Conservation (phyloP, 2,329 filamentous ascomycete genomes). For the Podosphaera fusca region DNA sequence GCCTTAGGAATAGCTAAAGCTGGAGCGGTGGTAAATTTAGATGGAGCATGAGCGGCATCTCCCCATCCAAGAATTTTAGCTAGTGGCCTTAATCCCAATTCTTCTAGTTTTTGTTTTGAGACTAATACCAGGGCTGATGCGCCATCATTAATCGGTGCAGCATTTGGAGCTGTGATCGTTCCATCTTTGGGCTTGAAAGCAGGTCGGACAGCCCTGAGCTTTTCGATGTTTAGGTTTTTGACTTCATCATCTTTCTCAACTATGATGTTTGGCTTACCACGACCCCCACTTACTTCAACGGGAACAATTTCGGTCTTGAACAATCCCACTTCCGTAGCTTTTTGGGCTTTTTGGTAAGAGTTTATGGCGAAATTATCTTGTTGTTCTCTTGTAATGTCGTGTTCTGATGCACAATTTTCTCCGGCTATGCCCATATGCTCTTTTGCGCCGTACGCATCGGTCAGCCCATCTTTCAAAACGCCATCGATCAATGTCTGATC, state of each 20-base stretch:
- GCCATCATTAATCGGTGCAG: conserved; percentile 86
- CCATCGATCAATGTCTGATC: conserved; percentile 76
- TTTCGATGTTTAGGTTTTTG: conserved; percentile 74
- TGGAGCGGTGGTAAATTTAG: conserved; percentile 88
- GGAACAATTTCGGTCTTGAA: conserved; percentile 78
- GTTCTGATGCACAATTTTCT: conserved; percentile 75
- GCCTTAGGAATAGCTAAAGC: conserved; percentile 92
- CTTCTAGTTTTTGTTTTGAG: conserved; percentile 81
- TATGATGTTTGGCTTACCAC: conserved; percentile 66
- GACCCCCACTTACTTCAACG: conserved; percentile 64
- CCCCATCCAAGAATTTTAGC: conserved; percentile 96
- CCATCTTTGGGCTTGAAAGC: conserved; percentile 60
- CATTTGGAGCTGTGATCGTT: conserved; percentile 89
- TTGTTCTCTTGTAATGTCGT: conserved; percentile 57
- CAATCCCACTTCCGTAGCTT: conserved; percentile 55
- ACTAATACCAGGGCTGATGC: conserved; percentile 81
- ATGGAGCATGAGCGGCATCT: conserved; percentile 74
- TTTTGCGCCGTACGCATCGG: conserved; percentile 74
- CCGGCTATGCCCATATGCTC: conserved; percentile 90
- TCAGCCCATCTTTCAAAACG: conserved; percentile 82
- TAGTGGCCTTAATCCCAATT: conserved; percentile 73
- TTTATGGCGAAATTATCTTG: conserved; percentile 94
- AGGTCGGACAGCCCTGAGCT: conserved; percentile 66
- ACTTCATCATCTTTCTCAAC: conserved; percentile 83
- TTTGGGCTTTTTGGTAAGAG: conserved; percentile 82